These are phyloP conservation scores for Tilletia walkeri DNA, from an alignment of 1,284 basidiomycete species.

Conservation along the genomic window DNA sequence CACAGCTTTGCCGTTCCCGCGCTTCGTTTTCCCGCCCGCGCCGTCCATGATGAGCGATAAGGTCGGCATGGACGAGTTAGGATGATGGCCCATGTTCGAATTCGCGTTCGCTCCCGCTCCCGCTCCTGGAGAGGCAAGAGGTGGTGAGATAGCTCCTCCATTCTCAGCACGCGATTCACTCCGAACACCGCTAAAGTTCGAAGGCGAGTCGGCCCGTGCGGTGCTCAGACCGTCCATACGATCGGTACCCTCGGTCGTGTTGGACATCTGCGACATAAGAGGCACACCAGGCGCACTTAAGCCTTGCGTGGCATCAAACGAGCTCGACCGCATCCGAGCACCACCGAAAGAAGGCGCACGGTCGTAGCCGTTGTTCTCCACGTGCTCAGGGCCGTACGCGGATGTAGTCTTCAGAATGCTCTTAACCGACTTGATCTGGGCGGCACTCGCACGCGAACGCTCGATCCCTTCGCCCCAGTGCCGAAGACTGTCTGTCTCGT, in stretches of 20 bases:
- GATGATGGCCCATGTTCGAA: slow-evolving; percentile 42
- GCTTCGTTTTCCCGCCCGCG: slow-evolving; percentile 58
- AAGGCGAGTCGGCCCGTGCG: slow-evolving; percentile 34
- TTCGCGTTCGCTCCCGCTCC: slow-evolving; percentile 31
- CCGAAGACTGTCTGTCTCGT: slow-evolving; percentile 58
- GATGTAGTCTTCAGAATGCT: slow-evolving; percentile 73
- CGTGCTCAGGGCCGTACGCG: slow-evolving; percentile 5
- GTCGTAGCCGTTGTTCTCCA: neutral
- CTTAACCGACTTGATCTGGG: slow-evolving; percentile 68
- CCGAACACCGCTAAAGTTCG: neutral
- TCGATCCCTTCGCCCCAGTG: slow-evolving; percentile 65
- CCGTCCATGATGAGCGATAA: slow-evolving; percentile 69
- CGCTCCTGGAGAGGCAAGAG: slow-evolving; percentile 28
- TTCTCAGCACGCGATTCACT: neutral
- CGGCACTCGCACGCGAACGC: slow-evolving; percentile 67
- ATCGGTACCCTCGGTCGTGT: slow-evolving; percentile 39
- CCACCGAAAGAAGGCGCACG: neutral
- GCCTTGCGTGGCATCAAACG: slow-evolving; percentile 54
- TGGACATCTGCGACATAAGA: slow-evolving; percentile 44
- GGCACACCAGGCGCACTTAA: slow-evolving; percentile 27
- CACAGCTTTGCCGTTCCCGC: slow-evolving; percentile 44
- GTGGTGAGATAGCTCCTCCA: neutral
- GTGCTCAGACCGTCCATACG: slow-evolving; percentile 41
- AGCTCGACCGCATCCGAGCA: slow-evolving; percentile 52
- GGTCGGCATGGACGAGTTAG: slow-evolving; percentile 70